Percentiles rank a stretch among this genome's conserved stretches.
Evolutionary conservation across 805 yeast species (phyloP).

Genomic region (Saturnispora halmiae): DNA sequence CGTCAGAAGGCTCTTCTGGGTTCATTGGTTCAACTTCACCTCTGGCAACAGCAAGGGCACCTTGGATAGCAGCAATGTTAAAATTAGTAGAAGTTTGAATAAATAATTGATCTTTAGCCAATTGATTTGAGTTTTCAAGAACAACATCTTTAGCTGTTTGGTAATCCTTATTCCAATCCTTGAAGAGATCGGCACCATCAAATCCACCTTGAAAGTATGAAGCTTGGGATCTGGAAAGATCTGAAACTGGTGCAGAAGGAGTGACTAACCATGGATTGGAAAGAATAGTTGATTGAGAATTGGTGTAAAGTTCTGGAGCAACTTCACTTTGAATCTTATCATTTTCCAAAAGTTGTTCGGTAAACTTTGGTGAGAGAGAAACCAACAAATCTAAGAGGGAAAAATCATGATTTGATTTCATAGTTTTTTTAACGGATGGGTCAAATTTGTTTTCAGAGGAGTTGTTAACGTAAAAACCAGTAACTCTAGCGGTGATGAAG

Average conservation of each 20-base stretch:
- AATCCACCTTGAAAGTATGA: slow-evolving; percentile 45
- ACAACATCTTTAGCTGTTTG: slow-evolving; percentile 76
- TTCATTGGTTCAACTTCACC: slow-evolving; percentile 74
- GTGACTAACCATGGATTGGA: slow-evolving; percentile 72
- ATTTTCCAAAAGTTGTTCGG: slow-evolving; percentile 43
- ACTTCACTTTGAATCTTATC: slow-evolving; percentile 34
- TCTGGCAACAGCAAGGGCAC: slow-evolving; percentile 66
- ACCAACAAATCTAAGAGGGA: slow-evolving; percentile 54
- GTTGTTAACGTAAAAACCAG: slow-evolving; percentile 74
- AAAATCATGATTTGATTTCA: slow-evolving; percentile 22
- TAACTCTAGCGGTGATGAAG: slow-evolving; percentile 67
- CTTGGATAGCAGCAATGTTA: slow-evolving; percentile 62
- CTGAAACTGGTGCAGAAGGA: slow-evolving; percentile 31
- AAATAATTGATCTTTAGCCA: slow-evolving; percentile 66
- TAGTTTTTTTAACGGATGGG: slow-evolving; percentile 39
- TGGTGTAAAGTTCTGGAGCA: slow-evolving; percentile 47
- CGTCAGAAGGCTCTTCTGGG: slow-evolving; percentile 55
- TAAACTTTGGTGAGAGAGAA: slow-evolving; percentile 56
- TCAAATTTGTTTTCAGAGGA: slow-evolving; percentile 63
- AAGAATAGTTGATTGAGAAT: slow-evolving; percentile 53
- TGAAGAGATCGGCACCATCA: slow-evolving; percentile 47
- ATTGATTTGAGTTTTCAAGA: slow-evolving; percentile 41
- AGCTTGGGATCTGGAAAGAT: slow-evolving; percentile 52
- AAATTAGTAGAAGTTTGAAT: slow-evolving; percentile 69
- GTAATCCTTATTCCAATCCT: slow-evolving; percentile 88